Base-by-base conservation (phyloP, 441 rosid species). In the Capsella rubella region DNA sequence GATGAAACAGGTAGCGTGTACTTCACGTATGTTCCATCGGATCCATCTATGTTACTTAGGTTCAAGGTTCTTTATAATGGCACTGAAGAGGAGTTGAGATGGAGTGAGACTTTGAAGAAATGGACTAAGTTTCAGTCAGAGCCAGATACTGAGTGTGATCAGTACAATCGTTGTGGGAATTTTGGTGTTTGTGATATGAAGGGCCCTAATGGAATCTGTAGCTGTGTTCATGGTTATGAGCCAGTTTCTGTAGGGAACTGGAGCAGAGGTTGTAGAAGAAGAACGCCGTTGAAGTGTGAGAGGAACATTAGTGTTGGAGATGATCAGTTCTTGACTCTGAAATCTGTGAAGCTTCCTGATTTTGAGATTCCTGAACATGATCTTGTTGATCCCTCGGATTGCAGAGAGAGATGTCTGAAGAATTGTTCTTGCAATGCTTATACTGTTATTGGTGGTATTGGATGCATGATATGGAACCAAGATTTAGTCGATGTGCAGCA, bases 341-440 rank as follows among this genome's bases (percentile, higher is more conserved):
- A 58, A 32, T 16, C 78, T 31, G 51, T 80, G 74, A 92, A 95
- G 81, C 73, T 95, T 75, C 98, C 99, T 0, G 97, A 95, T 87
- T 90, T 83, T 13, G 90, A 76, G 11, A 79, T 52, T 35, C 64
- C 78, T 32, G 42, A 53, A 1, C 79, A 75, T 61, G 45, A 39
- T 32, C 79, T 62, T 39, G 29, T 4, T 27, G 64, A 40, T 45
- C 37, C 60, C 7, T 82, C 82, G 1, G 45, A 59, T 57, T 95
- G 99, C 16, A 8, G 34, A 56, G 40, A 62, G 13, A 76, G 12
- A 34, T 93, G 98, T 75, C 46, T 82, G 67, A 70, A 31, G 16
- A 80, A 86, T 72, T 93, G 97, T 77, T 88, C 92, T 5, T 95
- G 99, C 53, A 84, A 25, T 29, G 99, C 94, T 0, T 95, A 69